These are phyloP conservation scores for Trichothecium sympodiale DNA, from an alignment of 2,329 filamentous ascomycete species.

Conservation along the genomic window DNA sequence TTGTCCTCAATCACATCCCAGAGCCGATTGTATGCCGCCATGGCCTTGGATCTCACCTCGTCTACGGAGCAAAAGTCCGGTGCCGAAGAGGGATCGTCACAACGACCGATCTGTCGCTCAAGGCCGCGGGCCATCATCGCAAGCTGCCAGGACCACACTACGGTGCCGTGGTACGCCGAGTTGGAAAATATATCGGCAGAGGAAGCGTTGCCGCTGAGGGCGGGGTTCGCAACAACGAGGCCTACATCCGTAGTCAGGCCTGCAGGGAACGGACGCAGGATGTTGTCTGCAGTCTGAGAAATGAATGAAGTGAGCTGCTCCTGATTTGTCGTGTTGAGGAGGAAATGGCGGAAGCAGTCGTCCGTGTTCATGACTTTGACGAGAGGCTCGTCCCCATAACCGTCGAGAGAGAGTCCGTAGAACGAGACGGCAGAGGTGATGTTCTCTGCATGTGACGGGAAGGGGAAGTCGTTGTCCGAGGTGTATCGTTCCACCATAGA, in stretches of 20 bases:
- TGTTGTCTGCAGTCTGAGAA: slow-evolving; percentile 44
- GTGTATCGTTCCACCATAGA: slow-evolving; percentile 36
- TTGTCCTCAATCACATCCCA: slow-evolving; percentile 53
- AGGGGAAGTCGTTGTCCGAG: slow-evolving; percentile 5
- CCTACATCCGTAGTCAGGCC: slow-evolving; percentile 46
- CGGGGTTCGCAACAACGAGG: slow-evolving; percentile 50
- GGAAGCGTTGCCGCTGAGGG: slow-evolving; percentile 34
- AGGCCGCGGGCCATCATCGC: slow-evolving; percentile 54
- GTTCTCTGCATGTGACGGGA: slow-evolving; percentile 26
- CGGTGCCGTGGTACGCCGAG: slow-evolving; percentile 49
- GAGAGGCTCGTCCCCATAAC: slow-evolving; percentile 28
- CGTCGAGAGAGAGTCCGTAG: slow-evolving; percentile 46
- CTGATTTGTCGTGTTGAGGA: slow-evolving; percentile 49
- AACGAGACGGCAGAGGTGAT: slow-evolving; percentile 25
- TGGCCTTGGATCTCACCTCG: neutral
- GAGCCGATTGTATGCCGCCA: slow-evolving; percentile 42
- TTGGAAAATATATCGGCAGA: slow-evolving; percentile 42
- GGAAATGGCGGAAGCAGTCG: slow-evolving; percentile 51
- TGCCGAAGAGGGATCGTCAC: slow-evolving; percentile 13
- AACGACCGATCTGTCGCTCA: slow-evolving; percentile 44
- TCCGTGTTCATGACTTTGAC: slow-evolving; percentile 54
- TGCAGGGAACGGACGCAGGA: slow-evolving; percentile 45
- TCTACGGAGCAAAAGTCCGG: slow-evolving; percentile 5
- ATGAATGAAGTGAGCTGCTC: slow-evolving; percentile 44
- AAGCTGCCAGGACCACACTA: slow-evolving; percentile 55